Evolutionary conservation across 1,284 basidiomycete species (phyloP).

Genomic region (Paramarasmius palmivorus): DNA sequence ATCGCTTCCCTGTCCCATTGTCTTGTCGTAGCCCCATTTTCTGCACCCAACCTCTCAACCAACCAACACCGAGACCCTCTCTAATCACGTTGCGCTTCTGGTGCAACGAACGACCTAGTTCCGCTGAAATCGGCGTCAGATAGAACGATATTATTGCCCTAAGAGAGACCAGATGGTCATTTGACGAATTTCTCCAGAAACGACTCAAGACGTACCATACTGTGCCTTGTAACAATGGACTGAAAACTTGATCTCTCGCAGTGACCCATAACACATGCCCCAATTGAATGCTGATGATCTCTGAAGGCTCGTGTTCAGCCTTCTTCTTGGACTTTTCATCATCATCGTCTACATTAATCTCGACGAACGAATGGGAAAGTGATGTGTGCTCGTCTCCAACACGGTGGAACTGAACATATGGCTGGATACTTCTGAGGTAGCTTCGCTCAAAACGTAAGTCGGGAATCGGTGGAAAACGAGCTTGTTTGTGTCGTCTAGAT

Average conservation of each 20-base stretch:
- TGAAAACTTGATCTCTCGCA: constrained; percentile 64
- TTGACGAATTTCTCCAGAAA: too few species aligned
- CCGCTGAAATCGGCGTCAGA: constrained; percentile 36
- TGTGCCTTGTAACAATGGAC: constrained; percentile 70
- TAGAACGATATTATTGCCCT: constrained; percentile 45
- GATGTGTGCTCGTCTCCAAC: constrained; percentile 1
- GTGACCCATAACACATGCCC: constrained; percentile 61
- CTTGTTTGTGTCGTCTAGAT: neutral
- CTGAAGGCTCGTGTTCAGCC: constrained; percentile 27
- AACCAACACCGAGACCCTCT: constrained; percentile 45
- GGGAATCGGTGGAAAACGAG: constrained; percentile 40
- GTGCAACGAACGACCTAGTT: constrained; percentile 23
- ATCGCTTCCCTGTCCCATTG: neutral
- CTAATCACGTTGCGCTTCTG: constrained; percentile 27
- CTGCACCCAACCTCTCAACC: constrained; percentile 42
- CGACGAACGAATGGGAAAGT: constrained; percentile 2
- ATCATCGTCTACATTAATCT: constrained; percentile 17
- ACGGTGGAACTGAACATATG: constrained; percentile 47
- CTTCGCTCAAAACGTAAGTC: constrained; percentile 75
- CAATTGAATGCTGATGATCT: constrained; percentile 58
- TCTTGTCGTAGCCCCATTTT: constrained; percentile 25
- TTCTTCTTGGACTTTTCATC: constrained; percentile 21
- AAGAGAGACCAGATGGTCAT: neutral
- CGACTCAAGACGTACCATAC: constrained; percentile 48
- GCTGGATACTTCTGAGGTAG: constrained; percentile 59